Base-by-base conservation (phyloP, 164 flowering plant genomes). In the Taxillus chinensis region DNA sequence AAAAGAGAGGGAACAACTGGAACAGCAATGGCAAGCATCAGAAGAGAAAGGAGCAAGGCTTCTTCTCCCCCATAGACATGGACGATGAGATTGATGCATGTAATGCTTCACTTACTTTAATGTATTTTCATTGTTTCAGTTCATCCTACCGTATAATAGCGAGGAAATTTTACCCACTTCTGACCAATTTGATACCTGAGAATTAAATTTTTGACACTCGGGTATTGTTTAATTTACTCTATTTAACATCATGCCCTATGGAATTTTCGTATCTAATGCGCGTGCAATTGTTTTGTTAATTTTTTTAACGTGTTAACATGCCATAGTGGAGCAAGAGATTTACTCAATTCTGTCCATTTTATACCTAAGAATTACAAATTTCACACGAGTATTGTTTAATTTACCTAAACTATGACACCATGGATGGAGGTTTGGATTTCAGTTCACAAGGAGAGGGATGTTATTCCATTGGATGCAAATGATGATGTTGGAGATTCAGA, bases 401-500 rank as follows among this genome's bases (percentile, higher is more conserved):
- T 14, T 53, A 42, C 49, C 3, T 39, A 60, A 45, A 3, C 51
- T 63, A 39, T n/a, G 4, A 17, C 48, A 13, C 57, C 9, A 53
- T 64, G 45, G 3, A 61, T 53, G 48, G 62, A 16, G 57, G 65
- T 55, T 41, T 49, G 38, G 54, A 27, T 65, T 76, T 71, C 75
- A 89, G 98, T 92, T 82, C 91, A 87, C 75, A 89, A 87, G 67
- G 86, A 87, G 74, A 83, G 93, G 64, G 98, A 87, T 71, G 65
- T 82, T 38, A 46, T 92, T 62, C 89, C 96, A 3, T 67, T 92
- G 58, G 85, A 89, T 43, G 52, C 80, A 15, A 71, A 82, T 63
- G 82, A 55, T 17, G 89, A 80, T 77, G 45, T 57, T 43, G 87
- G 51, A 53, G 82, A 75, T 0, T 86, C 95, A 4, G 95, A 87